These are phyloP conservation scores for Debaryomycetaceae sp. DNA, from an alignment of 1,139 yeast species.

Conservation along the genomic window DNA sequence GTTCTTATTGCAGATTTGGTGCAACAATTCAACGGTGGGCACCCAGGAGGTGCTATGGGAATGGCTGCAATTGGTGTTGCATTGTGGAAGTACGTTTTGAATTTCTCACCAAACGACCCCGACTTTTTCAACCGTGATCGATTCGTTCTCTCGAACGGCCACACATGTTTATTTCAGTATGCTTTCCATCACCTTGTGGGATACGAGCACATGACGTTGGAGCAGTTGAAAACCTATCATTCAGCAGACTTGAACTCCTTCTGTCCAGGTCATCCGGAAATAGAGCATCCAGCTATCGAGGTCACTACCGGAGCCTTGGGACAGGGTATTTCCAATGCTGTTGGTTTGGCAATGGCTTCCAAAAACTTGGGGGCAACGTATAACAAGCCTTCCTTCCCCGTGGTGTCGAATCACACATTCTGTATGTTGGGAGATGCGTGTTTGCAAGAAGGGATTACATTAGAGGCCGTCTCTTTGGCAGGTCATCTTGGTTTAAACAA, in stretches of 20 bases:
- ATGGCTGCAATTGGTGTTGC: slow-evolving; percentile 37
- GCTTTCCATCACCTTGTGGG: slow-evolving; percentile 27
- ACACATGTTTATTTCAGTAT: slow-evolving; percentile 29
- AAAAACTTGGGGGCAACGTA: slow-evolving; percentile 28
- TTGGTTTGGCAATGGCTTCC: slow-evolving; percentile 34
- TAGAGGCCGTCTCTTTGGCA: slow-evolving; percentile 33
- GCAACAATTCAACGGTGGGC: slow-evolving; percentile 34
- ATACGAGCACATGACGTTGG: slow-evolving; percentile 25
- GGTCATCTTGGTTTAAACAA: slow-evolving; percentile 32
- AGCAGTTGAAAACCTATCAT: slow-evolving; percentile 20
- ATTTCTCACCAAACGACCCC: slow-evolving; percentile 25
- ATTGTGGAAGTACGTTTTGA: slow-evolving; percentile 30
- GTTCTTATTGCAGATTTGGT: slow-evolving; percentile 24
- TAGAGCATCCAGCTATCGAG: slow-evolving; percentile 32
- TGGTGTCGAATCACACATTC: slow-evolving; percentile 23
- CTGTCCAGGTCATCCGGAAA: slow-evolving; percentile 38
- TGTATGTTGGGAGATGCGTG: slow-evolving; percentile 38
- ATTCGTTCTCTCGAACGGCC: slow-evolving; percentile 34
- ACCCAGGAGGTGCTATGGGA: slow-evolving; percentile 37
- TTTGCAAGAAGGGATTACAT: slow-evolving; percentile 34
- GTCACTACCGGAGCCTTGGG: slow-evolving; percentile 39
- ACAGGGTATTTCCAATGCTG: slow-evolving; percentile 35
- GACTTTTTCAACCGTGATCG: slow-evolving; percentile 30
- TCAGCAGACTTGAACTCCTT: slow-evolving; percentile 15
- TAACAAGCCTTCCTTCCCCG: slow-evolving; percentile 24